Conservation (phyloP, 2,329 filamentous ascomycete genomes). For the Atkinsonella texensis region DNA sequence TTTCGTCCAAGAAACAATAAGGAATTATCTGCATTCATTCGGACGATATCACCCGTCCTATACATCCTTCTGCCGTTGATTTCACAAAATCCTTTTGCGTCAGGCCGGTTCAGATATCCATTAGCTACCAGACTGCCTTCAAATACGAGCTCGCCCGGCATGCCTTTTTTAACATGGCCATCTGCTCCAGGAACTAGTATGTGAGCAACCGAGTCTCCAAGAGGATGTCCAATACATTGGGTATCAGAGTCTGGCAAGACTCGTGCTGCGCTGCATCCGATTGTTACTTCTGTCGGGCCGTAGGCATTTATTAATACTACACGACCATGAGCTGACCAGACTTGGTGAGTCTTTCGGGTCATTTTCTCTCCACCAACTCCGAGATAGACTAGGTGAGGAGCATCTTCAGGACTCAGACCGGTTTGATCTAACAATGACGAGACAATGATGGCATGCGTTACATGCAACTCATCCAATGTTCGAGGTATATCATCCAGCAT, state of each 20-base stretch:
- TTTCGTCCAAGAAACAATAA: conserved; percentile 8
- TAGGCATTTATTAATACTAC: conserved; percentile 20
- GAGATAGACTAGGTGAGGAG: conserved; percentile 50
- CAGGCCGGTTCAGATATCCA: conserved; percentile 26
- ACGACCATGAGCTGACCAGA: background rate
- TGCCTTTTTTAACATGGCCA: conserved; percentile 7
- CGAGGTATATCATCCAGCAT: conserved; percentile 19
- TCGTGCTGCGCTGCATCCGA: conserved; percentile 32
- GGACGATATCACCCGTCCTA: conserved; percentile 10
- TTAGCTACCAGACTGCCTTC: conserved; percentile 32
- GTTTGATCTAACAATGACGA: conserved; percentile 49
- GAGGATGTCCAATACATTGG: conserved; percentile 11
- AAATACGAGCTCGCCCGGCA: conserved; percentile 31
- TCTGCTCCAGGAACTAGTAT: conserved; percentile 6
- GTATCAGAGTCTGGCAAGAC: conserved; percentile 8
- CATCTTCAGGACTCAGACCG: conserved; percentile 38
- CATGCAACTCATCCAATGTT: conserved; percentile 36
- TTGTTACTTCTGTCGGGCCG: conserved; percentile 55
- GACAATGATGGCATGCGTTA: conserved; percentile 54
- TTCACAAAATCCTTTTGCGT: conserved; percentile 6
- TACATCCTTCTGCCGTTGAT: conserved; percentile 6
- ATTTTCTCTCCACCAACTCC: conserved; percentile 54
- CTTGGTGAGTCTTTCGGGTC: conserved; percentile 25
- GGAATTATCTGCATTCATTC: conserved; percentile 10
- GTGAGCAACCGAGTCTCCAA: conserved; percentile 9